Percentiles rank a stretch among this genome's conserved stretches.
phyloP scores from a whole-genome alignment of 192 early-diverging fungal species.

The Coemansia sp. region DNA sequence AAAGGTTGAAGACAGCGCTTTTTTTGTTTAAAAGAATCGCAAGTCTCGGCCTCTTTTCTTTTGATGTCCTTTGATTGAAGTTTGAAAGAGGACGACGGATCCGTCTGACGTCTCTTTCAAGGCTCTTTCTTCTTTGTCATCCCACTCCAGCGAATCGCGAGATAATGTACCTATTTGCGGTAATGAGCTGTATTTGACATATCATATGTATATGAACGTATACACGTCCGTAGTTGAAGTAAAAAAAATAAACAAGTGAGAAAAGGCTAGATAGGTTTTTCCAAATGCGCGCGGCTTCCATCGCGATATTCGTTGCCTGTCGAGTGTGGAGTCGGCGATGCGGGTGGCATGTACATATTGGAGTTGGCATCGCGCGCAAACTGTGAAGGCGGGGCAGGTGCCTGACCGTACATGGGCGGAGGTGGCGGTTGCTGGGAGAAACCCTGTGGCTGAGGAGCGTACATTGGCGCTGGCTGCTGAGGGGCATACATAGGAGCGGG shows the following conservation, averaged over 20 bases:
- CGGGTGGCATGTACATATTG: constrained; percentile 10
- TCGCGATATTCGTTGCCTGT: neutral
- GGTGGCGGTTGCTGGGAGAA: constrained; percentile 16
- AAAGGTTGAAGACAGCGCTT: too few relatives aligned
- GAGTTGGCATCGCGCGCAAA: neutral
- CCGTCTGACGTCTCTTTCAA: too few relatives aligned
- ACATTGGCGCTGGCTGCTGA: constrained; percentile 8
- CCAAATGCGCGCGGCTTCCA: constrained; percentile 10
- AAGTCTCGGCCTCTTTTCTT: too few relatives aligned
- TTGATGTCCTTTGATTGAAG: too few relatives aligned
- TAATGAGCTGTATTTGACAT: neutral
- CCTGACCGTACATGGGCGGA: constrained; percentile 25
- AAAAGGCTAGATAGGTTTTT: neutral
- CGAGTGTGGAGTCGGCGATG: neutral
- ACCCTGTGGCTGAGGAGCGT: too few relatives aligned
- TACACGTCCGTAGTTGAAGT: neutral
- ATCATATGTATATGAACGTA: neutral
- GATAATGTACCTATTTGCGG: neutral
- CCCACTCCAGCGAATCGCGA: too few relatives aligned
- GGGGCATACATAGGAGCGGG: constrained; percentile 10
- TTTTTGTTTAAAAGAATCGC: too few relatives aligned
- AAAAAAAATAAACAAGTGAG: neutral
- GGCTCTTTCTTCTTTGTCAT: too few relatives aligned
- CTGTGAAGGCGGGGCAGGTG: neutral
- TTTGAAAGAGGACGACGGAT: too few relatives aligned